Evolutionary conservation across 1,139 yeast genomes (phyloP), one percentile per base, ranked within the genome.

Genomic region (Taiozyma onychis): DNA sequence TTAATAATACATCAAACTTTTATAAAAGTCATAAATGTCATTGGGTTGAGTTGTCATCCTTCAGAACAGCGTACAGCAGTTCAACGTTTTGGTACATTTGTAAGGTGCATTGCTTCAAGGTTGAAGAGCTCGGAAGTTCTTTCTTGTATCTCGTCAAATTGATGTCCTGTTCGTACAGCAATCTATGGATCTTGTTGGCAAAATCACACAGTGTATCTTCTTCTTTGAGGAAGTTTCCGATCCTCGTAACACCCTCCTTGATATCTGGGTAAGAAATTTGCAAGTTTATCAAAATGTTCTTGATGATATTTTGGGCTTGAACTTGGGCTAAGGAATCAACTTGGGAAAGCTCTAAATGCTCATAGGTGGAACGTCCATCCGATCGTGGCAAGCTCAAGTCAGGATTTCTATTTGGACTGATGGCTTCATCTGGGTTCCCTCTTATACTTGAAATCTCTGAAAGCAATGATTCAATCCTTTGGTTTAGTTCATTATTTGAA

Each of bases 241-340:
- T 43, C 6, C 44, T 44, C 6, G 58, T 52, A 4, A 61, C 49
- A n/a, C 39, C 16, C 16, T 48, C 39, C 42, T 49, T 52, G 13
- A 54, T 50, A 21, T 55, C 43, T 4, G 53, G 41, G 44, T 43
- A 57, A 16, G 62, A 61, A 11, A 59, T 46, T 9, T 52, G 45
- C 46, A 59, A 55, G 41, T 57, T 53, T 13, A 61, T 46, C 50
- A 60, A 44, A 3, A 61, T 49, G 50, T 61, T 61, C 49, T 60
- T 61, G 28, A 59, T 47, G 10, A 53, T 43, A 49, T 59, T 60
- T n/a, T 56, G 61, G 4, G 61, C 53, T 16, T 53, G 46, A 3
- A 52, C 37, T 47, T 54, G 46, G 4, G 58, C 43, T 24, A 61
- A 52, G 3, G 27, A 14, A 42, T 61, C 63, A 27, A 61, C 52